Evolutionary conservation across 2,329 filamentous ascomycete species (phyloP), one percentile per base, ranked within the genome.

Genomic region (Fusarium penzigii): DNA sequence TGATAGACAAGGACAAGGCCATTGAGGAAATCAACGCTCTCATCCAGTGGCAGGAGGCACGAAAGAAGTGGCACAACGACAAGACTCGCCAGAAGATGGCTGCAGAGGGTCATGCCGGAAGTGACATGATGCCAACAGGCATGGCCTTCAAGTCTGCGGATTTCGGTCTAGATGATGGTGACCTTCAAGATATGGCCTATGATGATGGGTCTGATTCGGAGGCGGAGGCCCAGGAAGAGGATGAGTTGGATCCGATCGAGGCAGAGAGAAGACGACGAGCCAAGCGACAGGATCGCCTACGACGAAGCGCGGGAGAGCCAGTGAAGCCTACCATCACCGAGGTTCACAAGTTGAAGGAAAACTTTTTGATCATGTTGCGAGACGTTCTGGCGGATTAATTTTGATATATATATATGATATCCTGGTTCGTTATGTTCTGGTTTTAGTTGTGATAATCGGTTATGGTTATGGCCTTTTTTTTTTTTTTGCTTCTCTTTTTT

Each of bases 51-150:
- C 94, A 99, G 71, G 90, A 92, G 68, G 90, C 90, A 40, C 81
- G 94, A 49, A 97, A 99, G 80, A 93, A 93, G 75, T 99, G 94
- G 94, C 94, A 99, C 70, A 86, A 93, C 55, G 91, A 96, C 74
- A 99, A 99, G 80, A 99, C 94, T 9, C 80, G 92, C 48, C 94
- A 97, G 76, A 99, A 99, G 80, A 97, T 99, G 94, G 94, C 94
- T 0, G 92, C 91, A 2, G 92, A 93, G 65, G 78, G 78, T 6
- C 76, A 77, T 38, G 69, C 69, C 10, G 76, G 75, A 46, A 72
- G 74, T 16, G 78, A 78, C 25, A 71, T 80, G 51, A 71, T 75
- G 47, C 79, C 80, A 7, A 82, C 80, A 9, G 84, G 77, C 20
- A 76, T 79, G 59, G 76, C 71, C 13, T 95, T 97, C 75, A 86